A percentile compares a stretch with the other conserved stretches of the same genome.
Evolutionary conservation across 2,329 filamentous ascomycete genomes (phyloP).

Genomic region (Aspergillus bombycis): DNA sequence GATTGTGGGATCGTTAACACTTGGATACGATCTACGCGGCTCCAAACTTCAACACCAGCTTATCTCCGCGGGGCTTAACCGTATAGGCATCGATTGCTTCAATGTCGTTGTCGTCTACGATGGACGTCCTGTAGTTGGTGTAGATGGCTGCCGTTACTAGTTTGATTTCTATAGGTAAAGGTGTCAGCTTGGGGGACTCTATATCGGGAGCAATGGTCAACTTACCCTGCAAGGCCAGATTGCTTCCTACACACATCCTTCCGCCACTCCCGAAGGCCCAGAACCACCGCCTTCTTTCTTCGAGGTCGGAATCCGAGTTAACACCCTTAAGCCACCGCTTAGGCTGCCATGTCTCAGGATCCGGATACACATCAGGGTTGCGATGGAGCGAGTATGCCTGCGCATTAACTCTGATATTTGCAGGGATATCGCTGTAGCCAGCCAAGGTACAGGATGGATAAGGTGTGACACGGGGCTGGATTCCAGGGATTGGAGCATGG

Average conservation of each 20-base stretch:
- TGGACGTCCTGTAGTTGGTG: slow-evolving; percentile 63
- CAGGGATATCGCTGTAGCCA: slow-evolving; percentile 46
- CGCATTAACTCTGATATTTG: slow-evolving; percentile 48
- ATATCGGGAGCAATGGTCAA: not conserved
- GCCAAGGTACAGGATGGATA: slow-evolving; percentile 43
- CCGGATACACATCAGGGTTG: slow-evolving; percentile 52
- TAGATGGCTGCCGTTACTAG: slow-evolving; percentile 71
- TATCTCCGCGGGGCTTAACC: slow-evolving; percentile 60
- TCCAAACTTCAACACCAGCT: slow-evolving; percentile 62
- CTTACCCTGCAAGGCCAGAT: slow-evolving; percentile 52
- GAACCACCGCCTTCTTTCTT: slow-evolving; percentile 53
- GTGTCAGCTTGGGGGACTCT: slow-evolving; percentile 2
- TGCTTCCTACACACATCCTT: slow-evolving; percentile 54
- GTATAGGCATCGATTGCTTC: slow-evolving; percentile 69
- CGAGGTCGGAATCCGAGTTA: slow-evolving; percentile 38
- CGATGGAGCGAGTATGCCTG: slow-evolving; percentile 58
- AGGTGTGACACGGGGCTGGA: slow-evolving; percentile 60
- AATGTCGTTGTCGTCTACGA: slow-evolving; percentile 66
- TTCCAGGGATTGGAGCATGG: slow-evolving; percentile 64
- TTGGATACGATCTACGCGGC: slow-evolving; percentile 1
- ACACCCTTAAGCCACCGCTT: slow-evolving; percentile 52
- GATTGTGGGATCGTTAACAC: too few relatives aligned
- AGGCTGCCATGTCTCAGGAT: slow-evolving; percentile 52
- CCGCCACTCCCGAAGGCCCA: slow-evolving; percentile 56
- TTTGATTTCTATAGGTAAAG: slow-evolving; percentile 67